Percentiles rank a stretch among this genome's conserved stretches.
Evolutionary conservation across 2,329 filamentous ascomycete species (phyloP).

Genomic region (Setomelanomma holmii): DNA sequence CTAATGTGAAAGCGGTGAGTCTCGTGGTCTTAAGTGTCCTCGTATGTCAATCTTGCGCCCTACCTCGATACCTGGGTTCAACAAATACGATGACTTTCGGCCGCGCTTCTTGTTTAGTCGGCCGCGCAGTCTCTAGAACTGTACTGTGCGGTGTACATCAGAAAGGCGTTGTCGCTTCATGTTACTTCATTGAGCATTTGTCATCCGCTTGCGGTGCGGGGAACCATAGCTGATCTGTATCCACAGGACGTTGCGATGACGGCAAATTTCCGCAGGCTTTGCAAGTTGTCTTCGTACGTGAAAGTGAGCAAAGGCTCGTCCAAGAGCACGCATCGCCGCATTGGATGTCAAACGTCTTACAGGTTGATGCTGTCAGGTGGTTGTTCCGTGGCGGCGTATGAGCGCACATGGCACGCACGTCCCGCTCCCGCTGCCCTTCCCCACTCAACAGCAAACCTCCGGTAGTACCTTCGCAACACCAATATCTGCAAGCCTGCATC

Average conservation of each 20-base stretch:
- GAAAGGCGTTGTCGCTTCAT: not conserved
- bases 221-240: not conserved
- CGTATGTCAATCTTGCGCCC: not conserved
- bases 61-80: too few species aligned
- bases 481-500: not conserved
- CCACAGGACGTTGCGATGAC: too few species aligned
- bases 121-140: not conserved
- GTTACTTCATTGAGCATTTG: not conserved
- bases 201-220: slow-evolving; percentile 1
- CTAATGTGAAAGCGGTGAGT: too few species aligned
- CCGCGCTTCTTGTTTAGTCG: not conserved
- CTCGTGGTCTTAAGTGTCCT: too few species aligned
- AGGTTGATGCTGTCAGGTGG: too few species aligned
- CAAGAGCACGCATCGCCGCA: too few species aligned
- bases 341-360: too few species aligned
- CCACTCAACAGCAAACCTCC: not conserved
- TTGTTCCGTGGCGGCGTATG: not conserved
- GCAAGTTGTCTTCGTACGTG: too few species aligned
- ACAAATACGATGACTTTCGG: not conserved
- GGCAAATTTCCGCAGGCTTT: too few species aligned
- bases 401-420: not conserved
- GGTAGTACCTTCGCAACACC: not conserved
- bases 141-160: not conserved
- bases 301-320: too few species aligned
- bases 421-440: not conserved